A percentile compares a stretch with the other conserved stretches of the same genome.
Conservation (phyloP, 805 yeast genomes). For the Wickerhamiella slavikovae region DNA sequence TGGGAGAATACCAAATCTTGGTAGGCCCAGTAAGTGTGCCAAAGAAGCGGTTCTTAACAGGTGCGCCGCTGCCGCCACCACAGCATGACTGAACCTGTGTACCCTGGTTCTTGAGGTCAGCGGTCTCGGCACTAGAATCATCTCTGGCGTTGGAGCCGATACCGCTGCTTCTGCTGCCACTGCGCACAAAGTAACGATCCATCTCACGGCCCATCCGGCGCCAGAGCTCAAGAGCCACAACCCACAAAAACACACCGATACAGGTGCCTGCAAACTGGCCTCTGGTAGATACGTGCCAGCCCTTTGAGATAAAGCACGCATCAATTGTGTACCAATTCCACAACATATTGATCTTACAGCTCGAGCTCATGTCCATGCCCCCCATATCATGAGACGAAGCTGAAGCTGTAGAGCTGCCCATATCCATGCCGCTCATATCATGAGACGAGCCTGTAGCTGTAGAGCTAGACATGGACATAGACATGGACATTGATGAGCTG, state of each 20-base stretch:
- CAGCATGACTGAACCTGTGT: too few species aligned
- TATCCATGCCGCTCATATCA: slow-evolving; percentile 1
- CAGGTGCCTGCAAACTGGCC: slow-evolving; percentile 60
- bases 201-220: slow-evolving; percentile 32
- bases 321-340: slow-evolving; percentile 62
- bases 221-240: slow-evolving; percentile 35
- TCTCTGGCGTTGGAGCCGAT: too few species aligned
- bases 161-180: too few species aligned
- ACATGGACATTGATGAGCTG: slow-evolving; percentile 1
- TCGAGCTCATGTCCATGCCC: slow-evolving; percentile 7
- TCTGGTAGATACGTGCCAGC: slow-evolving; percentile 40
- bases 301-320: slow-evolving; percentile 37
- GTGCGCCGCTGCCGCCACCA: background rate
- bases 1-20: slow-evolving; percentile 15
- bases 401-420: slow-evolving; percentile 1
- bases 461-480: slow-evolving; percentile 1
- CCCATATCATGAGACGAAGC: slow-evolving; percentile 4
- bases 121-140: background rate
- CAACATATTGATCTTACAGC: slow-evolving; percentile 28
- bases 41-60: background rate
- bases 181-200: slow-evolving; percentile 14
- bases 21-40: background rate
- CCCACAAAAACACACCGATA: slow-evolving; percentile 42
- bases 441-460: background rate
- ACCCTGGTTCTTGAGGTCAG: background rate